Percentiles rank a stretch among this genome's conserved stretches.
phyloP scores from a whole-genome alignment of 371 early-diverging fungal species.

The Synchytrium microbalum region DNA sequence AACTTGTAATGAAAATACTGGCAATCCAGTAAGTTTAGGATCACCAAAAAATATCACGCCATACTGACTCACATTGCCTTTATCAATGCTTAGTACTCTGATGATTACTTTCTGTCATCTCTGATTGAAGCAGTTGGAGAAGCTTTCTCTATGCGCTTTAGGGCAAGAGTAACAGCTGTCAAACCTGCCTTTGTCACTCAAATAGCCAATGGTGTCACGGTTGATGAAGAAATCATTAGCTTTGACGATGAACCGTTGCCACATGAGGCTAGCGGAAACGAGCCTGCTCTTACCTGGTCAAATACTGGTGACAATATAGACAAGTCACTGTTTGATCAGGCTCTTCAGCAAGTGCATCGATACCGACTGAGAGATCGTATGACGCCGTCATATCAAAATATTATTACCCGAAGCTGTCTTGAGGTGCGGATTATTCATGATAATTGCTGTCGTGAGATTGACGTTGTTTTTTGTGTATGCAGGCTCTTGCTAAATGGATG shows the following conservation, averaged over 20 bases:
- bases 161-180: not conserved
- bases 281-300: not conserved
- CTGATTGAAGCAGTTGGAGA: conserved; percentile 66
- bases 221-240: conserved; percentile 36
- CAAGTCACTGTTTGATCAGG: conserved; percentile 54
- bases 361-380: conserved; percentile 70
- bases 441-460: not conserved
- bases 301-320: conserved; percentile 27
- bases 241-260: conserved; percentile 16
- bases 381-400: conserved; percentile 78
- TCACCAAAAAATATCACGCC: not conserved
- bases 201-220: not conserved
- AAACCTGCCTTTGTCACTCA: not conserved
- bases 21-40: conserved; percentile 54
- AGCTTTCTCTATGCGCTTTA: conserved; percentile 29
- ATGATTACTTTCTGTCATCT: conserved; percentile 67
- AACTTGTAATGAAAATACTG: conserved; percentile 84
- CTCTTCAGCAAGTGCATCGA: conserved; percentile 52
- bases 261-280: not conserved
- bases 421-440: conserved; percentile 33
- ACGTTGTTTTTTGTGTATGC: not conserved
- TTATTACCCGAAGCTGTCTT: conserved; percentile 70
- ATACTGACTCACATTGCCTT: not conserved
- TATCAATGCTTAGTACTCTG: conserved; percentile 52
- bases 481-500: conserved; percentile 44